phyloP scores from a whole-genome alignment of 139 green algal species.

The Tetradesmus lagerheimii region DNA sequence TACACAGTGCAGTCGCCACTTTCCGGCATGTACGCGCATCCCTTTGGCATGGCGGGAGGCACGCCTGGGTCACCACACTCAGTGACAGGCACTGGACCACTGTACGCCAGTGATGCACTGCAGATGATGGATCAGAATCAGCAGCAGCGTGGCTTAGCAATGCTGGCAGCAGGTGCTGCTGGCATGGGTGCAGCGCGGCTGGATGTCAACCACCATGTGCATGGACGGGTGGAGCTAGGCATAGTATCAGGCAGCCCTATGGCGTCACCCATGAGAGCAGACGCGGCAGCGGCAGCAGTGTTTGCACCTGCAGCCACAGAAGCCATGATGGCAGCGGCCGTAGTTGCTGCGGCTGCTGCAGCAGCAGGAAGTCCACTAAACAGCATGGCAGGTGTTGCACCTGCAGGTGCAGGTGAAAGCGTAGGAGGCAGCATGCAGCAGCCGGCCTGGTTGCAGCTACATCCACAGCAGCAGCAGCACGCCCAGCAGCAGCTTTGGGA shows the following conservation, averaged over 20 bases:
- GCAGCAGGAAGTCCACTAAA: neutral
- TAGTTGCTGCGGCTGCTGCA: neutral
- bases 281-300: neutral
- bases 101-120: neutral
- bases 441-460: neutral
- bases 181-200: neutral
- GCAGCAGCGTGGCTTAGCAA: neutral
- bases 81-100: neutral
- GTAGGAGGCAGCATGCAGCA: neutral
- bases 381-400: neutral
- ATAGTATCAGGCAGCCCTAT: neutral
- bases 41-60: neutral
- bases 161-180: neutral
- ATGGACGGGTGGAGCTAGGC: conserved; percentile 33
- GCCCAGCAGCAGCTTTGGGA: neutral
- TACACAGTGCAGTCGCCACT: conserved; percentile 21
- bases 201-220: conserved; percentile 33
- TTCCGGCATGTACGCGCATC: neutral
- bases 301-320: neutral
- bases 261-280: neutral
- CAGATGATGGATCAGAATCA: conserved; percentile 22
- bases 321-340: neutral
- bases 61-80: neutral
- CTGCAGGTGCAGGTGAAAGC: neutral
- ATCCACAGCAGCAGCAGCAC: neutral